Percentiles rank a stretch among this genome's conserved stretches.
These are phyloP conservation scores for Pseudogymnoascus sp. DNA, from an alignment of 2,329 filamentous ascomycete genomes.

Conservation along the genomic window DNA sequence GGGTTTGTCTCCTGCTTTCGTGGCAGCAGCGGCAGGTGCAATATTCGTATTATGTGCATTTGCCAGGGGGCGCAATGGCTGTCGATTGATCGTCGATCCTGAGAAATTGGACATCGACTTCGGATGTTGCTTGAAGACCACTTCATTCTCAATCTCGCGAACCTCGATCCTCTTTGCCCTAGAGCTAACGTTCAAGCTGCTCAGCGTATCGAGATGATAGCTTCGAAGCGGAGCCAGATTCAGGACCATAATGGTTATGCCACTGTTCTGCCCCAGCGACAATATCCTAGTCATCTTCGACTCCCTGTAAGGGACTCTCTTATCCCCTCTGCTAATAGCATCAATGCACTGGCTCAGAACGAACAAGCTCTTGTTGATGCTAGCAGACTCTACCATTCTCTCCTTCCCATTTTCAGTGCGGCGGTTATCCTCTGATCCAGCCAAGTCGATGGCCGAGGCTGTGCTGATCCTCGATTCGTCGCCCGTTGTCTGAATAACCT, in stretches of 20 bases:
- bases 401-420: constrained; percentile 91
- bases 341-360: constrained; percentile 93
- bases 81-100: constrained; percentile 47
- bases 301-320: constrained; percentile 83
- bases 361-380: constrained; percentile 96
- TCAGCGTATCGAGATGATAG: constrained; percentile 89
- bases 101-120: constrained; percentile 40
- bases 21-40: constrained; percentile 44
- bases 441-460: constrained; percentile 87
- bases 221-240: constrained; percentile 87
- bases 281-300: constrained; percentile 96
- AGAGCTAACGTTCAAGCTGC: constrained; percentile 90
- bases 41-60: constrained; percentile 68
- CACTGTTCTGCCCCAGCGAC: constrained; percentile 87
- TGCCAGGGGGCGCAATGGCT: constrained; percentile 71
- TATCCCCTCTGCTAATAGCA: constrained; percentile 70
- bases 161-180: constrained; percentile 94
- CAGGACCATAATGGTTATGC: constrained; percentile 91
- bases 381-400: constrained; percentile 85
- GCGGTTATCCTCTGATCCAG: constrained; percentile 91
- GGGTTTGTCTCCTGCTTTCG: constrained; percentile 59
- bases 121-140: constrained; percentile 72
- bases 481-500: constrained; percentile 68
- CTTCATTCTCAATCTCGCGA: constrained; percentile 90
- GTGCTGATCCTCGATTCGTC: constrained; percentile 68